These are phyloP conservation scores for Deinandra increscens DNA, from an alignment of 129 eudicot species.

Conservation along the genomic window DNA sequence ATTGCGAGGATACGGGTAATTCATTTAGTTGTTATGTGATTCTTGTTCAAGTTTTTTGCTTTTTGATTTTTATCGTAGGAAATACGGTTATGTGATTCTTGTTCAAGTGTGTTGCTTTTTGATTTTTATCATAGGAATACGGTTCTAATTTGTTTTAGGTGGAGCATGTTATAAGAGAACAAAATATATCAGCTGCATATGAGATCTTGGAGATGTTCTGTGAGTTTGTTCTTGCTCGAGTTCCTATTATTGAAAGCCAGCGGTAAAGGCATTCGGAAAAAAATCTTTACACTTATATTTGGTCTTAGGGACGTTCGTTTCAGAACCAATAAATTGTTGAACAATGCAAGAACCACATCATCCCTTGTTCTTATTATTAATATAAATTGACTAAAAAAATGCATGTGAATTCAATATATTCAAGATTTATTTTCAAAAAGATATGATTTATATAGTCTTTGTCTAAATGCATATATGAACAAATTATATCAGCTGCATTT, in stretches of 20 bases:
- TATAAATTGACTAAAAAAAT: no score
- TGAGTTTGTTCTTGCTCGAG: conserved; percentile 91
- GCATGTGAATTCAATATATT: no score
- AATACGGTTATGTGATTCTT: not conserved
- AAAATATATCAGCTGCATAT: conserved; percentile 87
- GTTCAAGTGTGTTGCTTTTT: conserved; percentile 9
- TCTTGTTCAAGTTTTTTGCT: conserved; percentile 9
- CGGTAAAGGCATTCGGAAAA: conserved; percentile 40
- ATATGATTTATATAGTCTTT: no score
- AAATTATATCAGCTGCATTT: no score
- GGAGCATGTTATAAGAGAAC: conserved; percentile 93
- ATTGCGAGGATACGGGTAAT: conserved; percentile 83
- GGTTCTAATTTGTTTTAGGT: conserved; percentile 44
- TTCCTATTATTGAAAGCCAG: conserved; percentile 93
- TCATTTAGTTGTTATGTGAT: not conserved
- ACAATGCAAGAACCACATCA: no score
- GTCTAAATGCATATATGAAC: not conserved
- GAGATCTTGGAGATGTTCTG: conserved; percentile 93
- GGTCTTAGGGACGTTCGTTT: no score
- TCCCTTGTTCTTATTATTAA: no score
- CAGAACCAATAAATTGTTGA: no score
- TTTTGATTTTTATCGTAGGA: not conserved
- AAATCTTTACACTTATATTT: not conserved
- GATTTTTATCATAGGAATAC: not conserved
- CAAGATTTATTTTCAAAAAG: no score